Percentiles rank a stretch among this genome's conserved stretches.
Conservation (phyloP, 2,329 filamentous ascomycete species). For the Colletotrichum aenigma region DNA sequence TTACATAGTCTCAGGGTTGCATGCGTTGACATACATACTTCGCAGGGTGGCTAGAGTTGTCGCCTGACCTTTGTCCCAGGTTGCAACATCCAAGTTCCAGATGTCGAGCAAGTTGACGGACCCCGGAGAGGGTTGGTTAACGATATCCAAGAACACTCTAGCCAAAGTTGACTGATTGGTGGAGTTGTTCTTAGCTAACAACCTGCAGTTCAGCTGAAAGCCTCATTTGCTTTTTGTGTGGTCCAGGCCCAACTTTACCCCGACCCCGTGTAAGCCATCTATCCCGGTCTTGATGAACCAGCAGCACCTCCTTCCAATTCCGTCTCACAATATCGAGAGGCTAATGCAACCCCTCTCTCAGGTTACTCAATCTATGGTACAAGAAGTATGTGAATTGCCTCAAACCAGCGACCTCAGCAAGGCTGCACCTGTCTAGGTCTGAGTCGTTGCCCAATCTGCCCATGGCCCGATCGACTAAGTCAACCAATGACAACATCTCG, state of each 20-base stretch:
- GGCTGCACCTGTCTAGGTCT: background rate
- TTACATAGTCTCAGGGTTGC: background rate
- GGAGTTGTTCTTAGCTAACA: background rate
- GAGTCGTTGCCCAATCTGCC: background rate
- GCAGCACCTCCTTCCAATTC: background rate
- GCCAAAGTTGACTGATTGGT: background rate
- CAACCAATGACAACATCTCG: background rate
- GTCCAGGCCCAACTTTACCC: background rate
- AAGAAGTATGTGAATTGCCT: background rate
- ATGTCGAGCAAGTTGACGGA: background rate
- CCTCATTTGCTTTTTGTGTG: background rate
- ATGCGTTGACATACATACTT: background rate
- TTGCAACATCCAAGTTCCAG: background rate
- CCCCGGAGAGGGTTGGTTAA: background rate
- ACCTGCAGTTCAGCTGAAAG: slow-evolving; percentile 10
- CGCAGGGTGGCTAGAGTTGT: background rate
- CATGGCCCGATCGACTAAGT: background rate
- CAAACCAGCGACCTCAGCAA: background rate
- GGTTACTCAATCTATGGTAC: background rate
- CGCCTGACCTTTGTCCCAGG: background rate
- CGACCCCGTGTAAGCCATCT: slow-evolving; percentile 4
- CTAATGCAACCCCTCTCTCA: background rate
- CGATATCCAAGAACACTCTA: background rate
- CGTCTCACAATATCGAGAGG: background rate
- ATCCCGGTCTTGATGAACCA: background rate